These are phyloP conservation scores for Pleurotus ostreatus DNA, from an alignment of 768 basidiomycete genomes.

Conservation along the genomic window DNA sequence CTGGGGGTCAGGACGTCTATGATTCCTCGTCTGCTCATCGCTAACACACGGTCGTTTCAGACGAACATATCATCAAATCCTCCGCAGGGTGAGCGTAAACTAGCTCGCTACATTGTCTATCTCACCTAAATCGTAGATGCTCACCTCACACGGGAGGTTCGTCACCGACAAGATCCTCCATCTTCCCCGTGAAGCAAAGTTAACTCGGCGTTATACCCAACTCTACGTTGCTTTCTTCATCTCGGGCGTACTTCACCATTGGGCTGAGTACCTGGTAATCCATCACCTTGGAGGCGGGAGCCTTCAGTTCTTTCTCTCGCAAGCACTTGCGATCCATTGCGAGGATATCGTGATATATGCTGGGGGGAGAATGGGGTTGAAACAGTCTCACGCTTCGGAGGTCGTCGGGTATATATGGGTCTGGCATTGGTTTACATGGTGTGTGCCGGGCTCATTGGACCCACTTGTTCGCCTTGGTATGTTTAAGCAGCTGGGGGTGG, in stretches of 20 bases:
- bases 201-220: conserved; percentile 18
- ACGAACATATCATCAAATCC: conserved; percentile 26
- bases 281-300: conserved; percentile 9
- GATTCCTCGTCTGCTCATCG: not conserved
- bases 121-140: conserved; percentile 12
- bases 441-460: not conserved
- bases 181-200: conserved; percentile 16
- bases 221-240: conserved; percentile 27
- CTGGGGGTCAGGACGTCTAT: conserved; percentile 26
- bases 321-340: conserved; percentile 26
- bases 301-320: conserved; percentile 21
- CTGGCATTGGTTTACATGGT: conserved; percentile 12
- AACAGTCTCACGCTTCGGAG: not conserved
- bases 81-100: conserved; percentile 20
- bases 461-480: not conserved
- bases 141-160: conserved; percentile 19
- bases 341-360: conserved; percentile 23
- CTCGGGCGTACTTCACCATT: conserved; percentile 24
- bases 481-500: not conserved
- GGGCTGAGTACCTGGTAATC: conserved; percentile 18
- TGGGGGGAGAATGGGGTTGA: conserved; percentile 13
- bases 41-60: conserved; percentile 10
- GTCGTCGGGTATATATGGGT: conserved; percentile 15
- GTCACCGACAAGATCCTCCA: conserved; percentile 11
- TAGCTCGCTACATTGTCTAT: not conserved